Evolutionary conservation across 768 basidiomycete species (phyloP), one percentile per base, ranked within the genome.

Genomic region (Lactarius psammicola): DNA sequence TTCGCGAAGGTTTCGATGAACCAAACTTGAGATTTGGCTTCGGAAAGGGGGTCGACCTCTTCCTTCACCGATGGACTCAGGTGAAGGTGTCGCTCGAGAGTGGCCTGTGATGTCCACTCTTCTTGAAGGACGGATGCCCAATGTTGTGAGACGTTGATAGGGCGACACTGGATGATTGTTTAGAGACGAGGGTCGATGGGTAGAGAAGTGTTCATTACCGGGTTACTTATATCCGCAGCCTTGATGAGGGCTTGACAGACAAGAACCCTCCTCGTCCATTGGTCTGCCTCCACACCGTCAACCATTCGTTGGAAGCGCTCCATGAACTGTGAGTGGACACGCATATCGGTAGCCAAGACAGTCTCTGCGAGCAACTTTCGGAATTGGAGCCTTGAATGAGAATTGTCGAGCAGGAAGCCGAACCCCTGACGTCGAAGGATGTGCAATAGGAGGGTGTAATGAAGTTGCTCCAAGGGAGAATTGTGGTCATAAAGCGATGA

Each of bases 171-270:
- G 60, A 62, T 46, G 61, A 57, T 40, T 7, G 5, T 33, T 69
- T 34, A 64, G 28, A 63, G 49, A 13, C 55, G 8, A 51, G 31
- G 31, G 36, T 51, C 18, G 11, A 38, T 15, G 23, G 46, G 60
- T 18, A 53, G 31, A 38, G 34, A 17, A 42, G 49, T 46, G 13
- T 38, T 17, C 85, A 95, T 69, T 74, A 97, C 95, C 18, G 97
- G 96, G 75, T 99, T 99, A 74, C 93, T 95, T 72, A 99, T 98
- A 78, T 99, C 97, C 20, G 96, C 95, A 72, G 95, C 97, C 77
- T 99, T 98, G 75, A 99, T 87, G 59, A 99, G 78, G 3, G 91
- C 90, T 72, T 98, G 94, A 74, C 93, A 96, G 28, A 94, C 76
- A 60, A 96, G 76, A 30, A 90, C 79, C 70, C 89, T 83, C 69